phyloP scores from a whole-genome alignment of 805 yeast species.

The Wickerhamomyces rabaulensis region DNA sequence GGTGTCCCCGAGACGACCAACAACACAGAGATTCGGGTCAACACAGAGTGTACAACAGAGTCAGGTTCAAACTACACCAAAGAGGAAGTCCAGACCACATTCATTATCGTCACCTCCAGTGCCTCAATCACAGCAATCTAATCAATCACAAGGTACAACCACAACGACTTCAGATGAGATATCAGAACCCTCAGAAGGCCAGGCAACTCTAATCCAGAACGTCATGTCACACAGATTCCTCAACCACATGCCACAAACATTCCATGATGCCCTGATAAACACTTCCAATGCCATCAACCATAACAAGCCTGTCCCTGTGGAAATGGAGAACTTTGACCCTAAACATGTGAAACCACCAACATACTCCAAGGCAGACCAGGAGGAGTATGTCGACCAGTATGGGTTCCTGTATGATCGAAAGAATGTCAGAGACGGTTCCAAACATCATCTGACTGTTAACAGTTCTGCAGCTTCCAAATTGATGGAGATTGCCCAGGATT shows the following conservation, averaged over 20 bases:
- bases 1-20: not conserved
- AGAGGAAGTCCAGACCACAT: conserved; percentile 16
- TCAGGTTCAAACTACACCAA: conserved; percentile 2
- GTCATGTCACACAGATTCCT: conserved; percentile 16
- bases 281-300: not conserved
- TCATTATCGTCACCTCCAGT: conserved; percentile 12
- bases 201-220: conserved; percentile 3
- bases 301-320: conserved; percentile 31
- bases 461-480: conserved; percentile 11
- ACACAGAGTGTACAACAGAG: not conserved
- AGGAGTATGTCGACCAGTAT: conserved; percentile 38
- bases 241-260: conserved; percentile 18
- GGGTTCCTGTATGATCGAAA: conserved; percentile 41
- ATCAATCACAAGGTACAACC: not conserved
- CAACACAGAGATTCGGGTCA: not conserved
- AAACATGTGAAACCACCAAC: conserved; percentile 29
- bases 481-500: conserved; percentile 31
- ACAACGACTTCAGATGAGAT: not conserved
- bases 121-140: not conserved
- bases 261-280: conserved; percentile 16
- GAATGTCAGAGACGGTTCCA: conserved; percentile 10
- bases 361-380: conserved; percentile 1
- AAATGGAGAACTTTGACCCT: conserved; percentile 33
- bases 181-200: not conserved
- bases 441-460: not conserved